phyloP scores from a whole-genome alignment of 140 eudicot species.

The Flaveria floridana region DNA sequence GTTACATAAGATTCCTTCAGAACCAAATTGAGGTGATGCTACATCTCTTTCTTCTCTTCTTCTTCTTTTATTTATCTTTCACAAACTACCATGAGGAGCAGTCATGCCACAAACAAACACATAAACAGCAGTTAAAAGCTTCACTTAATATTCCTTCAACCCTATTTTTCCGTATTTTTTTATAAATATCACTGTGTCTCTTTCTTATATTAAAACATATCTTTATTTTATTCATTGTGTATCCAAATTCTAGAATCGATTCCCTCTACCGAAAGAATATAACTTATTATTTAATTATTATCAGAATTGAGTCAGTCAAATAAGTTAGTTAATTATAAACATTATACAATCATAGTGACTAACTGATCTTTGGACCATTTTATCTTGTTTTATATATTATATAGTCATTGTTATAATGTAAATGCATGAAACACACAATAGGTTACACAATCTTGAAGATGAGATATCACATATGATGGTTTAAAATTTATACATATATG shows the following conservation, averaged over 20 bases:
- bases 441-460: background rate
- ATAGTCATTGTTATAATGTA: background rate
- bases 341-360: background rate
- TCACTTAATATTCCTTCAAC: conserved; percentile 37
- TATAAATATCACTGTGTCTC: conserved; percentile 13
- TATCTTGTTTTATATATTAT: background rate
- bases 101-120: conserved; percentile 50
- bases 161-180: conserved; percentile 13
- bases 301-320: conserved; percentile 3
- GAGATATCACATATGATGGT: background rate
- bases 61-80: conserved; percentile 30
- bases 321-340: background rate
- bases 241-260: conserved; percentile 16
- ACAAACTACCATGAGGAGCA: conserved; percentile 45
- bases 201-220: conserved; percentile 25
- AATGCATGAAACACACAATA: background rate
- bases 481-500: too few species aligned
- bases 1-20: conserved; percentile 98
- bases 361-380: background rate
- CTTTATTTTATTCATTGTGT: conserved; percentile 17
- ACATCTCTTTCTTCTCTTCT: conserved; percentile 29
- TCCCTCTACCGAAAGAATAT: conserved; percentile 30
- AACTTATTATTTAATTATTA: conserved; percentile 8
- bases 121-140: conserved; percentile 34
- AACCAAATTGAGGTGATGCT: conserved; percentile 88